A percentile compares a stretch with the other conserved stretches of the same genome.
Conservation (phyloP, 78 protist species). For the Guillardia theta region DNA sequence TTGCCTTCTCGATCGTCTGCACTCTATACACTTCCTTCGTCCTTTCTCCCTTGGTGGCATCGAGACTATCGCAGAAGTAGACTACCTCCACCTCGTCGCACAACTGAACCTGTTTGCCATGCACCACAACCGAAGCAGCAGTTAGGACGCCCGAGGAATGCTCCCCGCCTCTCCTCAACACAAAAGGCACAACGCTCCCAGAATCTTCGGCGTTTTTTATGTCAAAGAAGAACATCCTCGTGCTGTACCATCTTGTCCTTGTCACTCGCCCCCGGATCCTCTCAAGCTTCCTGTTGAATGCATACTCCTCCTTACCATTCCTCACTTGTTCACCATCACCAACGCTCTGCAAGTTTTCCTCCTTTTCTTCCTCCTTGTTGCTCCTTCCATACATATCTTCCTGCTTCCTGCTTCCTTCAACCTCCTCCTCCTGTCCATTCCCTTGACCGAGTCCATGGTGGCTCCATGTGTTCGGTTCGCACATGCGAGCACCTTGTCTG, state of each 20-base stretch:
- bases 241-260: not conserved
- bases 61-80: not conserved
- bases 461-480: too few relatives aligned
- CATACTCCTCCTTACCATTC: too few relatives aligned
- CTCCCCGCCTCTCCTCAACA: not conserved
- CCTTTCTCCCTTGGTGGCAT: not conserved
- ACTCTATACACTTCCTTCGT: not conserved
- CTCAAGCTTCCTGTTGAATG: not conserved
- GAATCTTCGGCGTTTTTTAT: not conserved
- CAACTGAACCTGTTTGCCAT: not conserved
- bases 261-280: not conserved
- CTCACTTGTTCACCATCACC: too few relatives aligned
- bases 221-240: not conserved
- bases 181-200: not conserved
- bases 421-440: too few relatives aligned
- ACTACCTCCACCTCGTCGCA: not conserved
- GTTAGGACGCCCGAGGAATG: not conserved
- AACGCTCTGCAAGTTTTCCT: too few relatives aligned
- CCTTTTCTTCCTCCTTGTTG: too few relatives aligned
- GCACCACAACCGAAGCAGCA: not conserved
- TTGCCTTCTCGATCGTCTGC: not conserved
- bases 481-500: too few relatives aligned
- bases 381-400: too few relatives aligned
- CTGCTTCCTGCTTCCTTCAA: too few relatives aligned
- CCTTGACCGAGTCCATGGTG: too few relatives aligned